phyloP scores from a whole-genome alignment of 1,284 basidiomycete genomes.

The Ceratorhiza oryzae-sativae region DNA sequence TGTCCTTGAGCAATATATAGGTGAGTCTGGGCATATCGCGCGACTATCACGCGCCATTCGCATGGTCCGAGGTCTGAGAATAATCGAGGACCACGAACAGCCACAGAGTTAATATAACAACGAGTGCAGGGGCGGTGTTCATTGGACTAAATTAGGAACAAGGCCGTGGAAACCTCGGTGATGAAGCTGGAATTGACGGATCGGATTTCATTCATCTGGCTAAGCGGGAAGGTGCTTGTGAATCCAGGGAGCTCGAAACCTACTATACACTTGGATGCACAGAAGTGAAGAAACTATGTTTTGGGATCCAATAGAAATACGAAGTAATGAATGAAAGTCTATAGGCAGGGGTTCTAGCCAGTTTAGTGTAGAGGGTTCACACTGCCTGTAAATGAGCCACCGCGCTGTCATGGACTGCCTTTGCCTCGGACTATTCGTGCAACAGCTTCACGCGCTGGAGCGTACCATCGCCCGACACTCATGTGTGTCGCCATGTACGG shows the following conservation, averaged over 20 bases:
- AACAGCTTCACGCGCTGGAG: slow-evolving; percentile 22
- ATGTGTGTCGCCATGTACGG: slow-evolving; percentile 34
- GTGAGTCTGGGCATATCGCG: neutral
- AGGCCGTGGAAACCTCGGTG: too few species aligned
- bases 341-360: neutral
- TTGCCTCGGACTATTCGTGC: slow-evolving; percentile 20
- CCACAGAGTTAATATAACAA: neutral
- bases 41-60: neutral
- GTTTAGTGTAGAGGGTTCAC: neutral
- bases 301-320: neutral
- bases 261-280: neutral
- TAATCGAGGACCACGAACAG: neutral
- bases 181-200: too few species aligned
- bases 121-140: neutral
- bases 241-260: neutral
- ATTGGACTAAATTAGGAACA: neutral
- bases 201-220: neutral
- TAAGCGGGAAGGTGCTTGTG: neutral
- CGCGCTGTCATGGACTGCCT: neutral
- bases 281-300: neutral
- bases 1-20: neutral
- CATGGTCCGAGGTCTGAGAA: neutral
- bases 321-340: neutral
- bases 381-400: neutral
- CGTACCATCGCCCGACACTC: slow-evolving; percentile 31